Base-by-base conservation (phyloP, 192 early-diverging fungal species). In the Coemansia javaensis region DNA sequence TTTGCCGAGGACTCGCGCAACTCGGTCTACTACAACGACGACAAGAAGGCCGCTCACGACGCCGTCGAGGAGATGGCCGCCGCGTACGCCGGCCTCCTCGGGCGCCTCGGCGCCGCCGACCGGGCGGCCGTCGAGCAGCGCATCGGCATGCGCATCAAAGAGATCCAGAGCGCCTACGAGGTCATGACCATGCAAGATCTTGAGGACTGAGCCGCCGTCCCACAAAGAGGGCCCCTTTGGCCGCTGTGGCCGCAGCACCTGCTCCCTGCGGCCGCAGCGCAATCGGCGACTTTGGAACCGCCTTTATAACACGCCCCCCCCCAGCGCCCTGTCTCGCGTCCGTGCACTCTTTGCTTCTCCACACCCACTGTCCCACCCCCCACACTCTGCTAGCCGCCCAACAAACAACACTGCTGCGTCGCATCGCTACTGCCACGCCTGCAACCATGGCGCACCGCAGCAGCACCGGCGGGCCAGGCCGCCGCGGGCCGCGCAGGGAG, bases 11-110 rank as follows among this genome's bases (percentile, higher is more conserved):
- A 74, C 37, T 66, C 71, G 20, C 58, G 71, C 41, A 74, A 74
- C 53, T 66, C 71, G 2, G 63, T 74, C 3, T 74, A 74, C 50
- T 74, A 74, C 59, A 74, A 74, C 41, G 59, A 66, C 13, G 71
- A 74, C 31, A 74, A 74, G 22, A 24, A 32, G 51, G 40, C 63
- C 1, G 70, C 70, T 0, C 70, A 74, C 28, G 56, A 74, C 12
- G 70, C 70, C 15, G 64, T 74, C n/a, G 70, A 74, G 15, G 51
- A 66, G n/a, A 49, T 74, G 59, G 50, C 53, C 16, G 18, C 11
- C 5, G 50, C 63, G 4, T 74, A 74, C 28, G 55, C 48, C 18
- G 23, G 28, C 11, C 31, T 74, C 44, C 41, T 74, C 15, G 52
- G 18, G 6, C 49, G 64, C 4, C 58, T 74, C 5, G 40, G 40